Base-by-base conservation (phyloP, 106 monocot species). In the Iris macrosiphon region DNA sequence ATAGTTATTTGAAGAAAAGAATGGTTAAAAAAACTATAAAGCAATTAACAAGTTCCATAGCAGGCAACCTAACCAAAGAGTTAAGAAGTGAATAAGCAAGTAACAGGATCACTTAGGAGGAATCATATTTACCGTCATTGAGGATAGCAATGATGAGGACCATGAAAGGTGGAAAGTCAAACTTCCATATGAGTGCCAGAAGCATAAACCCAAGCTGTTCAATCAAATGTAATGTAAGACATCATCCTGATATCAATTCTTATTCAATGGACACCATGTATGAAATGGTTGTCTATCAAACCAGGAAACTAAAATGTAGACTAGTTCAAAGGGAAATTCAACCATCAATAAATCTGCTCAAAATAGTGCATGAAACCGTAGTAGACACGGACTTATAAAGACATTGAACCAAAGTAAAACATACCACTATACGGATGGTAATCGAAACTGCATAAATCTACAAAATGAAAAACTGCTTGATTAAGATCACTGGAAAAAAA, bases 361-460 rank as follows among this genome's bases (percentile, higher is more conserved):
- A n/a, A n/a, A n/a, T n/a, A n/a, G n/a, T n/a, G n/a, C n/a, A n/a
- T n/a, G n/a, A n/a, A n/a, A n/a, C n/a, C n/a, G n/a, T n/a, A n/a
- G n/a, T n/a, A n/a, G n/a, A n/a, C n/a, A n/a, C n/a, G n/a, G n/a
- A n/a, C n/a, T n/a, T n/a, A n/a, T n/a, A n/a, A n/a, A n/a, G n/a
- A n/a, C n/a, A n/a, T n/a, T n/a, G n/a, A n/a, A n/a, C n/a, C n/a
- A n/a, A n/a, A n/a, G n/a, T n/a, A n/a, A n/a, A 32, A 69, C 86
- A 12, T 83, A 92, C 92, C 80, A 93, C 93, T 47, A 93, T 83
- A 65, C 93, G 93, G 40, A 88, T 93, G 29, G 93, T 93, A 55
- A 88, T 93, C 12, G 93, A 93, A 30, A 93, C 93, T 20, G 93
- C 93, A 81, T 93, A 88, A 37, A 93, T 93, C 92, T 92, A 86